These are phyloP conservation scores for Besnoitia besnoiti DNA, from an alignment of 169 alveolate genomes.

Conservation along the genomic window DNA sequence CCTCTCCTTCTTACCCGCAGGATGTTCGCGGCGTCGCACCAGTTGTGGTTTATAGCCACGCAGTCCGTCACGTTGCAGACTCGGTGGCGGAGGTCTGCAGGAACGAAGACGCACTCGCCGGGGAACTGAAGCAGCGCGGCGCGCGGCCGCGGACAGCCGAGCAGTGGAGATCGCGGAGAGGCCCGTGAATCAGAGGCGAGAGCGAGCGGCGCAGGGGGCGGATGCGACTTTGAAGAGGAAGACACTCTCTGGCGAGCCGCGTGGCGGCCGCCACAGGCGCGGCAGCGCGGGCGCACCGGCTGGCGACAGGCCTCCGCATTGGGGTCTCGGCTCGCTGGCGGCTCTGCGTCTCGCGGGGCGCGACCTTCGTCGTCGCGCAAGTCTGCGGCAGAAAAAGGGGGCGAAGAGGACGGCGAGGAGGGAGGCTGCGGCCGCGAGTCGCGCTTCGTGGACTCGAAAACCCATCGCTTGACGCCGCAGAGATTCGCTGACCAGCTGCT, in stretches of 20 bases:
- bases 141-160: neutral
- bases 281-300: neutral
- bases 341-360: neutral
- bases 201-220: neutral
- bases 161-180: neutral
- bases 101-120: conserved; percentile 66
- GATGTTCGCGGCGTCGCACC: conserved; percentile 59
- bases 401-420: neutral
- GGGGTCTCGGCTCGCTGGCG: too few relatives aligned
- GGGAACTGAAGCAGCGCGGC: conserved; percentile 35
- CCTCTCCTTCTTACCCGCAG: neutral
- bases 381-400: neutral
- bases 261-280: neutral
- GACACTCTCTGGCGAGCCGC: neutral
- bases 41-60: conserved; percentile 69
- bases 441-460: conserved; percentile 42
- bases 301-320: too few relatives aligned
- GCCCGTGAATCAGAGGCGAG: neutral
- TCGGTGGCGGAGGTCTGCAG: conserved; percentile 62
- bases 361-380: neutral
- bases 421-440: neutral
- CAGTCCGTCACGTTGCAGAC: conserved; percentile 52
- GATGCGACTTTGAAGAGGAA: neutral
- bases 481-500: conserved; percentile 59
- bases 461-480: conserved; percentile 66